Conservation (phyloP, 176 grass and related monocot genomes). For the Triticum turgidum region DNA sequence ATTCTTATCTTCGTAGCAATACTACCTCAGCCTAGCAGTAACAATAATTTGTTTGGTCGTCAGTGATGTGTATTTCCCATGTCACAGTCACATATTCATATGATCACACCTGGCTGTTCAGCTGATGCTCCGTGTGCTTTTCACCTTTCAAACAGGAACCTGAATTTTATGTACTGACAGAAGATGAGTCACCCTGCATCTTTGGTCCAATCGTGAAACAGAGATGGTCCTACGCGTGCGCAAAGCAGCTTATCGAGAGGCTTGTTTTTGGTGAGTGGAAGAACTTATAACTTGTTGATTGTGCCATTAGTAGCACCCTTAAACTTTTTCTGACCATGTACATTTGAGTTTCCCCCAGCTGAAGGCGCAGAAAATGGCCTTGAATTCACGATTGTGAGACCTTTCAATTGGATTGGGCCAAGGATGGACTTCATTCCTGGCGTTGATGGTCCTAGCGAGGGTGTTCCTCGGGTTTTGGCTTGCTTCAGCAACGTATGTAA, state of each 20-base stretch:
- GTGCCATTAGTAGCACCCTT: neutral
- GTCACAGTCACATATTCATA: neutral
- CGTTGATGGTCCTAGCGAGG: conserved; percentile 93
- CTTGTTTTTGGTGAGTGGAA: conserved; percentile 73
- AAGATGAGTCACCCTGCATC: conserved; percentile 93
- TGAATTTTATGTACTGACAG: conserved; percentile 87
- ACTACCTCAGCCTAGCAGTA: neutral
- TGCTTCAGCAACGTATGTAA: conserved; percentile 94
- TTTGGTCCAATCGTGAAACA: conserved; percentile 94
- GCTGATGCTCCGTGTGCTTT: conserved; percentile 22
- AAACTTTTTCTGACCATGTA: neutral
- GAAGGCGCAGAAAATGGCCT: conserved; percentile 90
- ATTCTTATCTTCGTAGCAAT: neutral
- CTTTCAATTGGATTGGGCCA: conserved; percentile 99
- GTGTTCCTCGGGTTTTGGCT: conserved; percentile 92
- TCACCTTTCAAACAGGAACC: conserved; percentile 56
- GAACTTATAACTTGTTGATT: neutral
- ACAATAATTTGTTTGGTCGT: neutral
- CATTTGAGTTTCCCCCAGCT: conserved; percentile 49
- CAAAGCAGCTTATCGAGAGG: conserved; percentile 96
- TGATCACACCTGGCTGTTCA: neutral
- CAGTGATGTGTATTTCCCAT: neutral
- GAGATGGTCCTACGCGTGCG: conserved; percentile 90
- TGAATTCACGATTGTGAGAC: conserved; percentile 92
- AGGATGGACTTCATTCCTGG: conserved; percentile 99